phyloP scores from a whole-genome alignment of 2,329 filamentous ascomycete genomes.

The Colletotrichum neosansevieriae region DNA sequence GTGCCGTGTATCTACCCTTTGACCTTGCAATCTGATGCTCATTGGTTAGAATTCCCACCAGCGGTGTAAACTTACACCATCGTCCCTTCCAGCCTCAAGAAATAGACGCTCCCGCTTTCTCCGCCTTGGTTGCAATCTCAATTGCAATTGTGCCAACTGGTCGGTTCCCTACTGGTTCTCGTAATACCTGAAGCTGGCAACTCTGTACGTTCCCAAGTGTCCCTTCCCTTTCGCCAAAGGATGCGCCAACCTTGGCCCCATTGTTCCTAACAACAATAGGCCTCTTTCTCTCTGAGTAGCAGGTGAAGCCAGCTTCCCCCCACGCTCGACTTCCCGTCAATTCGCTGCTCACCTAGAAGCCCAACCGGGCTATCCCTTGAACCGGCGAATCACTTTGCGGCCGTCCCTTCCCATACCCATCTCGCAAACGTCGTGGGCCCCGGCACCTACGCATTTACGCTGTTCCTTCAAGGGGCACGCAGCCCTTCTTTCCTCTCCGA shows the following conservation, averaged over 20 bases:
- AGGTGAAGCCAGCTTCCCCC: slow-evolving; percentile 20
- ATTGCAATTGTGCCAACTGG: slow-evolving; percentile 17
- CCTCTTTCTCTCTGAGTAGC: slow-evolving; percentile 21
- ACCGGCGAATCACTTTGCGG: slow-evolving; percentile 38
- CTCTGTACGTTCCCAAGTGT: slow-evolving; percentile 18
- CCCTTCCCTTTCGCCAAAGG: slow-evolving; percentile 13
- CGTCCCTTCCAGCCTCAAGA: slow-evolving; percentile 24
- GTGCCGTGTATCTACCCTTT: slow-evolving; percentile 26
- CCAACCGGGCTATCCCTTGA: slow-evolving; percentile 35
- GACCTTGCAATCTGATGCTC: slow-evolving; percentile 26
- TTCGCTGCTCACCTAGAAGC: slow-evolving; percentile 26
- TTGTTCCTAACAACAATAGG: slow-evolving; percentile 39
- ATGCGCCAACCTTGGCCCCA: slow-evolving; percentile 23
- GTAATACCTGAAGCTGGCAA: slow-evolving; percentile 23
- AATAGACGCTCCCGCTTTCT: slow-evolving; percentile 34
- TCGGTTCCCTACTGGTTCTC: neutral
- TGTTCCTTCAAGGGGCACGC: slow-evolving; percentile 31
- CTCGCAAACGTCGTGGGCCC: slow-evolving; percentile 40
- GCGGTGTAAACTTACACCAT: slow-evolving; percentile 36
- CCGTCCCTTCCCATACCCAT: slow-evolving; percentile 31
- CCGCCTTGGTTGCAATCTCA: slow-evolving; percentile 16
- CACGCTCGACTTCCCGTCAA: slow-evolving; percentile 22
- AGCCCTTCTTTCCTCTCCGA: slow-evolving; percentile 45
- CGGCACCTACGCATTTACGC: slow-evolving; percentile 24
- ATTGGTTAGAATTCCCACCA: slow-evolving; percentile 31